Evolutionary conservation across 78 protist genomes (phyloP).

Genomic region (Dictyostelium purpureum): DNA sequence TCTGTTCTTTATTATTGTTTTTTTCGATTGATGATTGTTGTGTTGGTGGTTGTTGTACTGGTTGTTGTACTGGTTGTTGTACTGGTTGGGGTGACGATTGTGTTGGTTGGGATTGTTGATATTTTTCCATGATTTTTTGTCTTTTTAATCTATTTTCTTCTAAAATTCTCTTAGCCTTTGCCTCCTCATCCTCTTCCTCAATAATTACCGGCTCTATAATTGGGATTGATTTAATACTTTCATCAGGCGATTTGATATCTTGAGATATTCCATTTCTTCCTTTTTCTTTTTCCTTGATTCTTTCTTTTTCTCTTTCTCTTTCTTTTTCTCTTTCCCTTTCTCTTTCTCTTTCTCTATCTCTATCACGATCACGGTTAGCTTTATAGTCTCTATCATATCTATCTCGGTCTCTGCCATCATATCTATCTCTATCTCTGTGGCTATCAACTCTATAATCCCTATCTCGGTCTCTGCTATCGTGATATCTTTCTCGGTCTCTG

Average conservation of each 20-base stretch:
- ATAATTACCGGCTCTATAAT: not conserved
- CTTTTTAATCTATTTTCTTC: conserved; percentile 62
- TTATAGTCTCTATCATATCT: not conserved
- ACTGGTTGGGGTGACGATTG: not conserved
- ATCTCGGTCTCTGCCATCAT: not conserved
- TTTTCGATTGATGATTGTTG: not conserved
- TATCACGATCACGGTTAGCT: not conserved
- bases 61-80: not conserved
- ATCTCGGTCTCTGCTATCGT: not conserved
- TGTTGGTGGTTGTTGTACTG: not conserved
- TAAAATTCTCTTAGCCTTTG: conserved; percentile 15
- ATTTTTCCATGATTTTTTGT: conserved; percentile 53
- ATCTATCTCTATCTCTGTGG: conserved; percentile 28
- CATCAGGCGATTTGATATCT: too few species aligned
- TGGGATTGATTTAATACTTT: too few species aligned
- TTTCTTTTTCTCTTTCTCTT: conserved; percentile 31
- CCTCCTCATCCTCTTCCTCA: conserved; percentile 30
- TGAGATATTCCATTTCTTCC: not conserved
- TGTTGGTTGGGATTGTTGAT: conserved; percentile 6
- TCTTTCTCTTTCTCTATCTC: conserved; percentile 25
- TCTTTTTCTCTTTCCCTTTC: not conserved
- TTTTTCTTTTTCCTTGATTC: not conserved
- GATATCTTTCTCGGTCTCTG: too few species aligned
- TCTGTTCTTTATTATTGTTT: not conserved
- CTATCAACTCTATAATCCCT: too few species aligned